Evolutionary conservation across 257 asterid species (phyloP).

Genomic region (Parsonsia alboflavescens): DNA sequence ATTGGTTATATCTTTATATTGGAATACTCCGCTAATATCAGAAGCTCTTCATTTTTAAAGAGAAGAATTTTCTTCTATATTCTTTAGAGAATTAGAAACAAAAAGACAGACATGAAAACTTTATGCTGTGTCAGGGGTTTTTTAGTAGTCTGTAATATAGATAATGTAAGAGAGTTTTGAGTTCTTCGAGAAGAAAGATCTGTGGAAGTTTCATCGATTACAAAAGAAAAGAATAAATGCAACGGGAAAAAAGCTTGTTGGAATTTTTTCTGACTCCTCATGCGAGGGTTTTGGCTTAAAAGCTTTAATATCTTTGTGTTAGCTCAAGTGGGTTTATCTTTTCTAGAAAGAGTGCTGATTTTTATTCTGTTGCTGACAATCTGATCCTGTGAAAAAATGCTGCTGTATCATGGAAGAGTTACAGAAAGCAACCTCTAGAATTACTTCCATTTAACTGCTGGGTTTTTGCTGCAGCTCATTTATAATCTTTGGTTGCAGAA

Average conservation of each 20-base stretch:
- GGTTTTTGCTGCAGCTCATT: not conserved
- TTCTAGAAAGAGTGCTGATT: not conserved
- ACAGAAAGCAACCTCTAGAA: not conserved
- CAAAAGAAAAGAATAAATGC: not conserved
- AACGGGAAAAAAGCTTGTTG: not conserved
- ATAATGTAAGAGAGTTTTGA: not conserved
- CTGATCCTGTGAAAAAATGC: not conserved
- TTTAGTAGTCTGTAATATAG: not conserved
- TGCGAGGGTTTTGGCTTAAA: not conserved
- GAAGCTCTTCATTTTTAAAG: not conserved
- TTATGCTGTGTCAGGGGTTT: not conserved
- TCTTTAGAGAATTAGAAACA: not conserved
- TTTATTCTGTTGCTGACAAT: not conserved
- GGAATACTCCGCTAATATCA: not conserved
- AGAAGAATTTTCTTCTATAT: too few species aligned
- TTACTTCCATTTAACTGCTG: not conserved
- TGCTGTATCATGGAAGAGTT: not conserved
- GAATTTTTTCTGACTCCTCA: not conserved
- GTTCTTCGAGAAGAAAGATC: not conserved
- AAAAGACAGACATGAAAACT: not conserved
- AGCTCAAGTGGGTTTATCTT: not conserved
- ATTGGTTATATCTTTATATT: not conserved
- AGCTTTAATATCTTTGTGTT: not conserved
- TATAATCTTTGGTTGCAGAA: constrained; percentile 39
- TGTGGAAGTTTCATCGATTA: not conserved